Evolutionary conservation across 805 yeast genomes (phyloP), one percentile per base, ranked within the genome.

Genomic region (Metschnikowia sp.): DNA sequence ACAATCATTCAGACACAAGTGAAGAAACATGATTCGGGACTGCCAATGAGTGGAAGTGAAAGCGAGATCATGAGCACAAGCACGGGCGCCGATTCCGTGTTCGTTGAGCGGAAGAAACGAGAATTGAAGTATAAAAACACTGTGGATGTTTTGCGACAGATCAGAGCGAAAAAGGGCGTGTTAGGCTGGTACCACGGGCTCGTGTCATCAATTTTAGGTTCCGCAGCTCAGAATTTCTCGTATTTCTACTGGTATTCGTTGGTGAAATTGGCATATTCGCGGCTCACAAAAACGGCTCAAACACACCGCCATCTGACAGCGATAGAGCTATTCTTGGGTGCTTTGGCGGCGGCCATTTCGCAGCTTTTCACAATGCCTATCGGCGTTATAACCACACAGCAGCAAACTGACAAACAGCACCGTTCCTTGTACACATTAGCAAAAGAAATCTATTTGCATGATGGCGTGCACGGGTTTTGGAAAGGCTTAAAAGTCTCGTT

Each of bases 161-260:
- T 88, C 4, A 77, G 81, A 60, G 67, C 68, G 52, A 72, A 73
- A 46, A 76, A 81, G 55, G 96, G 96, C 1, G 41, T 84, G 10
- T 52, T 68, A 13, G 94, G 92, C 7, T 76, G 86, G 65, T 88
- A 88, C 66, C 80, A 78, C 53, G 96, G 96, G 1, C 65, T 88
- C 40, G 66, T 79, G 2, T 82, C 90, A 1, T 78, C 87, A 1
- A 66, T 87, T 36, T 58, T 83, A 15, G 89, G 90, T 2, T 79
- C 83, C 10, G 90, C 91, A 2, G 80, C 86, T 8, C 88, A 86
- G 60, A 85, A 84, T 56, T 88, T 88, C 61, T 83, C 88, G 30
- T 88, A 88, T 65, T 88, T 88, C 64, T 88, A 87, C 66, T 88
- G 95, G 94, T 88, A 88, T 65, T 83, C 90, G 5, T 68, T 86